phyloP scores from a whole-genome alignment of 129 eudicot genomes.

The Silybum marianum region DNA sequence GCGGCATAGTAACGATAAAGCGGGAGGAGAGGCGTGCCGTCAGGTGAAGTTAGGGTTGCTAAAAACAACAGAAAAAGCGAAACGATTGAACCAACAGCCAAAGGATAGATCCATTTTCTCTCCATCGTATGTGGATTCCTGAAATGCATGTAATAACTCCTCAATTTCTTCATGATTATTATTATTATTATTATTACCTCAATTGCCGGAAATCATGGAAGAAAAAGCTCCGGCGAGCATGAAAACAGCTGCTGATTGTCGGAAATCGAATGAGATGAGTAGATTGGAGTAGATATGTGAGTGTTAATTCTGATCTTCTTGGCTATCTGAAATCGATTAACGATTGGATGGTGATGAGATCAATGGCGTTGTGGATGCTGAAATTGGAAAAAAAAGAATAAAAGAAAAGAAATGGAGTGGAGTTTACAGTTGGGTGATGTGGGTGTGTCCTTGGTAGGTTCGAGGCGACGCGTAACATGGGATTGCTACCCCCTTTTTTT shows the following conservation, averaged over 20 bases:
- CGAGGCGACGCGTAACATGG: not conserved
- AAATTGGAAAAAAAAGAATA: not conserved
- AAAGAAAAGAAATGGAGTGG: not conserved
- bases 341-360: not conserved
- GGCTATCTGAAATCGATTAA: not conserved
- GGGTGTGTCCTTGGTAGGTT: not conserved
- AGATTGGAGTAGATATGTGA: not conserved
- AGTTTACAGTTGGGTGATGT: not conserved
- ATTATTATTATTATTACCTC: slow-evolving; percentile 11
- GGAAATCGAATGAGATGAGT: not conserved
- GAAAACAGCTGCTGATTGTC: not conserved
- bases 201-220: not conserved
- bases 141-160: slow-evolving; percentile 37
- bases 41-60: slow-evolving; percentile 45
- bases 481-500: not conserved
- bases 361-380: not conserved
- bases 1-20: slow-evolving; percentile 32
- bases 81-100: slow-evolving; percentile 39
- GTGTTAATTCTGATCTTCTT: not conserved
- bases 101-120: slow-evolving; percentile 50
- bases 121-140: slow-evolving; percentile 35
- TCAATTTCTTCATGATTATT: slow-evolving; percentile 48
- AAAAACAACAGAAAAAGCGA: slow-evolving; percentile 46
- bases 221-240: slow-evolving; percentile 5
- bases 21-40: slow-evolving; percentile 37